phyloP scores from a whole-genome alignment of 1,284 basidiomycete species.

The Leucoagaricus sp. region DNA sequence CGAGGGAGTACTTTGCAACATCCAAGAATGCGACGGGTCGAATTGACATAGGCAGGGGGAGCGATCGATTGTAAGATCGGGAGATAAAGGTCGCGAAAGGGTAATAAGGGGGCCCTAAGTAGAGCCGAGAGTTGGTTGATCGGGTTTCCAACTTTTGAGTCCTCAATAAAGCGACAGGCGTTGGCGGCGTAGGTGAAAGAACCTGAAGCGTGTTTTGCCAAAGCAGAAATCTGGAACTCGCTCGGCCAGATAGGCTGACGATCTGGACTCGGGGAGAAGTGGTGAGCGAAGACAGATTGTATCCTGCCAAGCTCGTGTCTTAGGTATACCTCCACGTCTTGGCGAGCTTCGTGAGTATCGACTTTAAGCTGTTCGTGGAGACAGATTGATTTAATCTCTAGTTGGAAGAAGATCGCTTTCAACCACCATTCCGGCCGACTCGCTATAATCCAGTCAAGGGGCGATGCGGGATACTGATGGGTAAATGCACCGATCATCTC shows the following conservation, averaged over 20 bases:
- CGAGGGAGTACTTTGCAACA: background rate
- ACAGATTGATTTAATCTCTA: background rate
- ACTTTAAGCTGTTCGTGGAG: background rate
- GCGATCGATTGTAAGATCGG: background rate
- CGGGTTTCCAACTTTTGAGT: background rate
- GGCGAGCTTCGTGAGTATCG: background rate
- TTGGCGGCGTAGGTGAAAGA: conserved; percentile 5
- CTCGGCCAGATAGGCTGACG: background rate
- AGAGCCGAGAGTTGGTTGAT: background rate
- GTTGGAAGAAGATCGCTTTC: background rate
- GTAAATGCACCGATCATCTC: conserved; percentile 1
- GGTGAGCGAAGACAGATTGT: background rate
- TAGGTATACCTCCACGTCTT: conserved; percentile 2
- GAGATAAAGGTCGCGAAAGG: background rate
- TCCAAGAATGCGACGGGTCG: conserved; percentile 3
- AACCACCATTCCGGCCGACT: conserved; percentile 1
- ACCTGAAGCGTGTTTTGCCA: background rate
- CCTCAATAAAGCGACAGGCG: background rate
- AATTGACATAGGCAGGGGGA: background rate
- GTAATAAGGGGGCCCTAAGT: background rate
- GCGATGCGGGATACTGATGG: background rate
- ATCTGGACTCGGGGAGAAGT: background rate
- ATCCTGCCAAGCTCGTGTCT: background rate
- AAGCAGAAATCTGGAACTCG: background rate
- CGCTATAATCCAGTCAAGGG: conserved; percentile 8